These are phyloP conservation scores for Alternaria triticina DNA, from an alignment of 2,329 filamentous ascomycete genomes.

Conservation along the genomic window DNA sequence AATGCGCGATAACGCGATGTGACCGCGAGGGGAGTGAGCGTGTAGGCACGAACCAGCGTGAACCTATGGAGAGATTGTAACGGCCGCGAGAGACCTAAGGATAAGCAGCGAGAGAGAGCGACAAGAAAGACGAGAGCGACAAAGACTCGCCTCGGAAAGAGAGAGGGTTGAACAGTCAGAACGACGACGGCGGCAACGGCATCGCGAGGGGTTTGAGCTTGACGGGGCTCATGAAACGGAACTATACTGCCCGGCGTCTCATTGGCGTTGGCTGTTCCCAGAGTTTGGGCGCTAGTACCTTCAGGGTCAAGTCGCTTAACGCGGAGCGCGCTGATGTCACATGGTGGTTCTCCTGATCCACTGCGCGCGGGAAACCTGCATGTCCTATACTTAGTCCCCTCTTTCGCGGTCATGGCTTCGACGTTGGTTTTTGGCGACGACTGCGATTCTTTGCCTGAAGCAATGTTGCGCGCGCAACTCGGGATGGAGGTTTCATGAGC, in stretches of 20 bases:
- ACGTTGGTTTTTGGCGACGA: not conserved
- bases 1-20: conserved; percentile 19
- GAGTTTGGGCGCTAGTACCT: conserved; percentile 11
- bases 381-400: not conserved
- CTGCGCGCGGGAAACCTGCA: not conserved
- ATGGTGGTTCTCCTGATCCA: conserved; percentile 5
- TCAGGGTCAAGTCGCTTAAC: conserved; percentile 13
- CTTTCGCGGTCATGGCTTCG: not conserved
- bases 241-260: conserved; percentile 10
- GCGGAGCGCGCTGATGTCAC: conserved; percentile 14
- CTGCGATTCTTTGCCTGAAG: not conserved
- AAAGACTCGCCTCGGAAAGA: conserved; percentile 37
- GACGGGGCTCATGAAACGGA: conserved; percentile 23
- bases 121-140: conserved; percentile 38
- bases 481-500: not conserved
- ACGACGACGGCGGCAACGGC: conserved; percentile 16
- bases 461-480: not conserved
- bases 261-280: conserved; percentile 20
- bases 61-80: conserved; percentile 39
- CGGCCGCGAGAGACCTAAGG: conserved; percentile 34
- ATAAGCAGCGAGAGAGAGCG: conserved; percentile 36
- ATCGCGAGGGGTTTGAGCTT: conserved; percentile 26
- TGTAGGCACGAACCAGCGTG: conserved; percentile 37
- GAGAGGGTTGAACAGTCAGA: conserved; percentile 21
- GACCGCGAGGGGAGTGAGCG: conserved; percentile 11